These are phyloP conservation scores for Sphaceloma murrayae DNA, from an alignment of 2,329 filamentous ascomycete species.

Conservation along the genomic window DNA sequence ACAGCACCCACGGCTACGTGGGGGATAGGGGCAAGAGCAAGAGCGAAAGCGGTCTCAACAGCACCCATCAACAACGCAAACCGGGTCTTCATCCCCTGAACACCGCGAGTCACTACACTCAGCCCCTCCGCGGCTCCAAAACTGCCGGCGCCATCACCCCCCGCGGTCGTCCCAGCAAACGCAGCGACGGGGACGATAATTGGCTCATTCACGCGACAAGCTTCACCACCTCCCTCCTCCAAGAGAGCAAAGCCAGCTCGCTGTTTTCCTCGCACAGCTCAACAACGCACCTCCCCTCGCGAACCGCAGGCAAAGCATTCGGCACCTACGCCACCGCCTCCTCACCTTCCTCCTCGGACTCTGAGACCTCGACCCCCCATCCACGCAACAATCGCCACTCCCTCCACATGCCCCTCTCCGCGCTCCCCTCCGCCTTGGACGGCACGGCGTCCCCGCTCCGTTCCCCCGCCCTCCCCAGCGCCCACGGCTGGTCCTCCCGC, in stretches of 20 bases:
- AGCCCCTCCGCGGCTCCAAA: neutral
- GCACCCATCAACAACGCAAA: slow-evolving; percentile 17
- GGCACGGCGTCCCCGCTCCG: slow-evolving; percentile 31
- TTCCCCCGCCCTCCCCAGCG: slow-evolving; percentile 6
- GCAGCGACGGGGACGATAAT: slow-evolving; percentile 35
- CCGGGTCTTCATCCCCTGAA: slow-evolving; percentile 8
- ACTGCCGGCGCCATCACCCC: slow-evolving; percentile 18
- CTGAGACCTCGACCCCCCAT: too few relatives aligned
- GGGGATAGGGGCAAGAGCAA: slow-evolving; percentile 40
- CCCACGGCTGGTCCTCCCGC: slow-evolving; percentile 19
- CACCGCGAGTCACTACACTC: neutral
- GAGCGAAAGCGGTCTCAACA: slow-evolving; percentile 29
- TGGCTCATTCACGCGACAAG: slow-evolving; percentile 53
- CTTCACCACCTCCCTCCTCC: slow-evolving; percentile 46
- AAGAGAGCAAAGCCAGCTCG: slow-evolving; percentile 53
- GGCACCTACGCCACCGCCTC: slow-evolving; percentile 34
- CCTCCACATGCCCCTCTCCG: slow-evolving; percentile 32
- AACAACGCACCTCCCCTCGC: slow-evolving; percentile 32
- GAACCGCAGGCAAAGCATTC: neutral
- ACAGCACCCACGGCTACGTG: slow-evolving; percentile 10
- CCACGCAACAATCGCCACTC: slow-evolving; percentile 21
- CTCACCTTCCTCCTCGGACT: slow-evolving; percentile 1
- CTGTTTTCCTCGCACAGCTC: slow-evolving; percentile 50
- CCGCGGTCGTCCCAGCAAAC: slow-evolving; percentile 23
- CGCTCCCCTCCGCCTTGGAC: slow-evolving; percentile 20